A percentile compares a stretch with the other conserved stretches of the same genome.
Evolutionary conservation across 2,329 filamentous ascomycete genomes (phyloP).

Genomic region (Pseudogymnoascus sp.): DNA sequence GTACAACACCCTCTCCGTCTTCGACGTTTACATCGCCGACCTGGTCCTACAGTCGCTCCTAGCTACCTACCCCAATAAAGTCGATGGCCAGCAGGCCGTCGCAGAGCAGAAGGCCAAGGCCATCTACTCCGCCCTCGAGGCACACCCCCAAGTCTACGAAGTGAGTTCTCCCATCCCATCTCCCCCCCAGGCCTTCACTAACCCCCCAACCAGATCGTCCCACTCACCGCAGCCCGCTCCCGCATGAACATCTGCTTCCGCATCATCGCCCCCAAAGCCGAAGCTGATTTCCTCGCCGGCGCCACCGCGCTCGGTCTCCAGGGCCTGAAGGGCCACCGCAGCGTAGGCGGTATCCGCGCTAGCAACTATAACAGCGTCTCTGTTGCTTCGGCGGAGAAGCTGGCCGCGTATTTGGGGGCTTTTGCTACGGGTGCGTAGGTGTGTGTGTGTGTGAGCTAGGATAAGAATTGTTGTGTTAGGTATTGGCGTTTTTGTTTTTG

Average conservation of each 20-base stretch:
- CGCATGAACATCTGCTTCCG: conserved; percentile 96
- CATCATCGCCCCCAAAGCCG: conserved; percentile 56
- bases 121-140: conserved; percentile 72
- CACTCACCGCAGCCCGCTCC: conserved; percentile 66
- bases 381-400: conserved; percentile 56
- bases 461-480: not conserved
- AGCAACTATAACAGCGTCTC: conserved; percentile 86
- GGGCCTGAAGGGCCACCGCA: conserved; percentile 83
- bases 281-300: conserved; percentile 72
- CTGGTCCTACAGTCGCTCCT: conserved; percentile 75
- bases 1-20: conserved; percentile 94
- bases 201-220: conserved; percentile 47
- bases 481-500: not conserved
- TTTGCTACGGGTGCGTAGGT: conserved; percentile 34
- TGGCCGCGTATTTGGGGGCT: conserved; percentile 52
- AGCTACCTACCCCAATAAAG: conserved; percentile 54
- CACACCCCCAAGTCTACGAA: conserved; percentile 62
- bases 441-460: not conserved
- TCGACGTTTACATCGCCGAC: conserved; percentile 87
- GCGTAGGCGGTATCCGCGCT: conserved; percentile 75
- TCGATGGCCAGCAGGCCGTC: conserved; percentile 67
- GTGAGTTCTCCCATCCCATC: conserved; percentile 25
- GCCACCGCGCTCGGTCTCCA: conserved; percentile 60
- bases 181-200: not conserved
- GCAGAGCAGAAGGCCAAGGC: conserved; percentile 65